phyloP scores from a whole-genome alignment of 73 alveolate genomes.

The Halteria grandinella region DNA sequence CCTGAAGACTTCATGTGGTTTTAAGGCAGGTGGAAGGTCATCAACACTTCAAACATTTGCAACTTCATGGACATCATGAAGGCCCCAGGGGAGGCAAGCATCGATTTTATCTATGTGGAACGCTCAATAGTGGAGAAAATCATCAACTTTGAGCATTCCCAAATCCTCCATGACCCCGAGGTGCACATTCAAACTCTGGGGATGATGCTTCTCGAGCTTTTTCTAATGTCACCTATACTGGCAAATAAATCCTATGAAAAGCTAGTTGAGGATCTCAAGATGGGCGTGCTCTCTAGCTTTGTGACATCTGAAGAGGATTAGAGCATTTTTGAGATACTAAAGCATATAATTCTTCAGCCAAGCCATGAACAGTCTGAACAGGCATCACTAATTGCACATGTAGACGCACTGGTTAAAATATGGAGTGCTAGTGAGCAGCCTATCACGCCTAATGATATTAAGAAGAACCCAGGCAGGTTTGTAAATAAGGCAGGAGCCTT shows the following conservation, averaged over 20 bases:
- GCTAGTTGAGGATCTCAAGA: conserved; percentile 16
- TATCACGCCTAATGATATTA: conserved; percentile 9
- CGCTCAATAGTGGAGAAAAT: background rate
- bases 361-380: conserved; percentile 22
- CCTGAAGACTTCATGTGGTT: conserved; percentile 64
- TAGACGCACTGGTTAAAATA: conserved; percentile 8
- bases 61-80: background rate
- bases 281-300: conserved; percentile 28
- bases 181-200: conserved; percentile 52
- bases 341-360: conserved; percentile 18
- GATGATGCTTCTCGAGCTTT: conserved; percentile 53
- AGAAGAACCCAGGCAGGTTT: conserved; percentile 37
- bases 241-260: conserved; percentile 29
- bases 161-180: conserved; percentile 37
- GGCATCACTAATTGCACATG: conserved; percentile 3
- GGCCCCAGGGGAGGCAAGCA: conserved; percentile 11
- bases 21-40: conserved; percentile 40
- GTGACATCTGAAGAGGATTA: conserved; percentile 44
- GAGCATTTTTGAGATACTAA: conserved; percentile 33
- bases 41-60: conserved; percentile 17
- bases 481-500: conserved; percentile 52
- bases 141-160: conserved; percentile 31
- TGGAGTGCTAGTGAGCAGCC: conserved; percentile 40
- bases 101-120: conserved; percentile 43
- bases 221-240: conserved; percentile 45